Evolutionary conservation across 768 basidiomycete genomes (phyloP), one percentile per base, ranked within the genome.

Genomic region (Gautieria morchelliformis): DNA sequence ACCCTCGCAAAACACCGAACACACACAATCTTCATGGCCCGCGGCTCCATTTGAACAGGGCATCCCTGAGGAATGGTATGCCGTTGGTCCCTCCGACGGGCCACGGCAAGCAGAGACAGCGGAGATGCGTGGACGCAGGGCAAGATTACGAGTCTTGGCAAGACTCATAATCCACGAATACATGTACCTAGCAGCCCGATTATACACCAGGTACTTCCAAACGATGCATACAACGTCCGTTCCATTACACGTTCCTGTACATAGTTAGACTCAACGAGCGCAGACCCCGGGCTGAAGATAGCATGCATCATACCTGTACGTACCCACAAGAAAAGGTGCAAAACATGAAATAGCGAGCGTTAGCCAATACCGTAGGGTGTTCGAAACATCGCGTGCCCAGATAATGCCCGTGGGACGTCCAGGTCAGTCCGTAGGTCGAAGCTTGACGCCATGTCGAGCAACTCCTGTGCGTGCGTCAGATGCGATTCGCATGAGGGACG

Each of bases 271-370:
- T 98, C 95, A 44, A 96, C 77, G 58, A 99, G 79, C 0, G 95
- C 95, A 0, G 95, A 95, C 9, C 95, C 96, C 0, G 93, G 93
- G 47, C 78, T 80, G 73, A 98, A 97, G 64, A 96, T 84, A 15
- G 78, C 71, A 69, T 97, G 93, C 78, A 98, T 82, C 77, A 69
- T 95, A 98, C 96, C 72, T 99, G 96, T 41, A 94, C 93, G 68
- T 99, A 99, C 15, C 95, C 95, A 60, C 96, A 98, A 11, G 93
- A 94, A 68, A 96, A 93, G 82, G 69, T 98, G 96, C 27, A 98
- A 77, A 58, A 96, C 92, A 67, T 92, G 93, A 71, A 98, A 98
- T 11, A 99, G 75, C 4, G 90, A 89, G 11, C 95, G 85, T 80
- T 99, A 95, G 8, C 94, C 96, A 59, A 87, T 82, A 51, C 96